A percentile compares a stretch with the other conserved stretches of the same genome.
These are phyloP conservation scores for Tephrocybe rancida DNA, from an alignment of 768 basidiomycete genomes.

Conservation along the genomic window DNA sequence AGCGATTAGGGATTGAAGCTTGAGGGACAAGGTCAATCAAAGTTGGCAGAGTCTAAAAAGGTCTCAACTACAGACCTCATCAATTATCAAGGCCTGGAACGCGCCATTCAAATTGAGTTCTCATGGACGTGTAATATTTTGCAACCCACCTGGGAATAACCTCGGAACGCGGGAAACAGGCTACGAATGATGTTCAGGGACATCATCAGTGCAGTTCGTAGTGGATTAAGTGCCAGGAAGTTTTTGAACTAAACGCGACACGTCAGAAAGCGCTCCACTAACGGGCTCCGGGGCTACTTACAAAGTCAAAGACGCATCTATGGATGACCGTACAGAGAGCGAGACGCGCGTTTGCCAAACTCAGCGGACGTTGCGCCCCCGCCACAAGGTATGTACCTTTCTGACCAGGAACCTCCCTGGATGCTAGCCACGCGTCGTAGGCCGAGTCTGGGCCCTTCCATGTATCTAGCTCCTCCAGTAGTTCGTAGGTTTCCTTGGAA, in stretches of 20 bases:
- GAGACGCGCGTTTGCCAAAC: constrained; percentile 53
- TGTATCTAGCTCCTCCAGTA: constrained; percentile 1
- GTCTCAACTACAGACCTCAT: constrained; percentile 65
- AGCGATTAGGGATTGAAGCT: constrained; percentile 72
- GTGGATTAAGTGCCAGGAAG: constrained; percentile 59
- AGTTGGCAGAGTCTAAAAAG: constrained; percentile 13
- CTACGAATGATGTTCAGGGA: constrained; percentile 71
- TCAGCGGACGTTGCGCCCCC: constrained; percentile 71
- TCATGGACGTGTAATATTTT: constrained; percentile 10
- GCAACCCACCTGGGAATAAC: constrained; percentile 70
- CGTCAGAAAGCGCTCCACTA: constrained; percentile 11
- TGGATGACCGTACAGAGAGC: constrained; percentile 54
- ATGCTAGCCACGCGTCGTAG: constrained; percentile 62
- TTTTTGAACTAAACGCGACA: constrained; percentile 35
- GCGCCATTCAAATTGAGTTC: constrained; percentile 17
- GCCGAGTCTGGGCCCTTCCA: constrained; percentile 29
- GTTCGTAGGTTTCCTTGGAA: constrained; percentile 10
- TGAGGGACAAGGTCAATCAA: constrained; percentile 16
- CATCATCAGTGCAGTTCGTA: constrained; percentile 73
- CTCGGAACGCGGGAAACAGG: constrained; percentile 78
- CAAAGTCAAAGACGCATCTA: constrained; percentile 57
- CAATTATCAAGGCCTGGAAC: constrained; percentile 70
- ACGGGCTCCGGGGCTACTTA: constrained; percentile 27
- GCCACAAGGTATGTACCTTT: constrained; percentile 54
- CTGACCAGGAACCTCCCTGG: constrained; percentile 50